A percentile compares a stretch with the other conserved stretches of the same genome.
Evolutionary conservation across 2,329 filamentous ascomycete genomes (phyloP).

Genomic region (Drechslera avenae): DNA sequence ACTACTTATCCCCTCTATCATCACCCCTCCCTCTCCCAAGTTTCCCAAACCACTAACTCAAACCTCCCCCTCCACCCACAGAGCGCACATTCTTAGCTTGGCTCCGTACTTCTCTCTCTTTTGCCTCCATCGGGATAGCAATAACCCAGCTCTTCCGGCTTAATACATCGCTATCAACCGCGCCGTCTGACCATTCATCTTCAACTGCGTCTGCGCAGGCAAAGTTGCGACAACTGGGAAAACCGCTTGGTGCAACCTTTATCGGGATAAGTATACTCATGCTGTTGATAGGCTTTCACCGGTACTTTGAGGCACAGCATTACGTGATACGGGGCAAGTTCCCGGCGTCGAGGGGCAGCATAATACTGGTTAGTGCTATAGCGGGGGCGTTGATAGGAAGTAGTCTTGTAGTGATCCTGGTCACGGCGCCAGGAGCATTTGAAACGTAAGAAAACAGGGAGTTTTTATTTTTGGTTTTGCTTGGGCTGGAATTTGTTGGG

Average conservation of each 20-base stretch:
- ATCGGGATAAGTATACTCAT: constrained; percentile 76
- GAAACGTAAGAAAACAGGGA: constrained; percentile 39
- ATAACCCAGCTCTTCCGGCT: constrained; percentile 85
- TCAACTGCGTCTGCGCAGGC: constrained; percentile 11
- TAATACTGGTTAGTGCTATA: constrained; percentile 70
- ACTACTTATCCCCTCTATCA: too few relatives aligned
- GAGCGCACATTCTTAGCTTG: constrained; percentile 86
- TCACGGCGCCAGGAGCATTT: constrained; percentile 56
- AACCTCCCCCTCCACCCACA: constrained; percentile 38
- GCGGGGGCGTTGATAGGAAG: constrained; percentile 64
- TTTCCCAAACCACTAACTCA: background rate
- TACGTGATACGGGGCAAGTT: constrained; percentile 83
- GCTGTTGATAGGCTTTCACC: constrained; percentile 75
- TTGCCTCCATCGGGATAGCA: constrained; percentile 81
- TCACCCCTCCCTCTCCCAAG: constrained; percentile 29
- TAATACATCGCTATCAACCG: constrained; percentile 64
- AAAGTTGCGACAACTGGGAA: constrained; percentile 38
- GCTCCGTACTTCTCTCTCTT: constrained; percentile 80
- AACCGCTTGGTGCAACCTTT: constrained; percentile 69
- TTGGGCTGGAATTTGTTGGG: constrained; percentile 10
- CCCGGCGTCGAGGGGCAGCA: constrained; percentile 75
- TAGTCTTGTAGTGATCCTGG: constrained; percentile 64
- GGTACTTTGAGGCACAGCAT: constrained; percentile 78
- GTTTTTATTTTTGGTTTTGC: too few relatives aligned
- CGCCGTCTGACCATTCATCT: background rate